Evolutionary conservation across 1,284 basidiomycete species (phyloP).

Genomic region (Cryptococcus deneoformans): DNA sequence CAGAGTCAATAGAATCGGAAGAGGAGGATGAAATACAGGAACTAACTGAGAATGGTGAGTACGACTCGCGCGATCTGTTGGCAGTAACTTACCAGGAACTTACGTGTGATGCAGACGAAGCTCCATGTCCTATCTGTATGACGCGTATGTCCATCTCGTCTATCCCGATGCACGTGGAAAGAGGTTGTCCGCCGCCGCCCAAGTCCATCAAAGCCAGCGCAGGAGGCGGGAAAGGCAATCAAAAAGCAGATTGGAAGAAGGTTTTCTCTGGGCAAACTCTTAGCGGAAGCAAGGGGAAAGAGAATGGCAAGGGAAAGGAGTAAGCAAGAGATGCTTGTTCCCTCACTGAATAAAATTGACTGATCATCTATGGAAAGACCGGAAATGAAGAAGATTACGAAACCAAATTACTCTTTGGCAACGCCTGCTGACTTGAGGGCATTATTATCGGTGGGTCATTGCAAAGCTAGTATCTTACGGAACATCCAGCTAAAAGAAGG

Average conservation of each 20-base stretch:
- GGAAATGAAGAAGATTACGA: constrained; percentile 40
- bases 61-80: not conserved
- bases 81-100: not conserved
- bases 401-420: constrained; percentile 46
- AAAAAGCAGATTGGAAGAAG: constrained; percentile 46
- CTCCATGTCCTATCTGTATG: constrained; percentile 41
- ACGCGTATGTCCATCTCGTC: constrained; percentile 32
- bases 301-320: not conserved
- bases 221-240: constrained; percentile 23
- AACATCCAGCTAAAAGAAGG: not conserved
- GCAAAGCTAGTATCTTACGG: too few relatives aligned
- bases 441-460: constrained; percentile 26
- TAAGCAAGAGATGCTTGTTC: not conserved
- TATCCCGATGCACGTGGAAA: constrained; percentile 44
- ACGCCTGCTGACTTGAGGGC: constrained; percentile 35
- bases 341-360: constrained; percentile 1
- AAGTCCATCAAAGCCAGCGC: constrained; percentile 7
- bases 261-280: constrained; percentile 39
- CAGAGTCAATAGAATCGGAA: constrained; percentile 9
- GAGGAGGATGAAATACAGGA: constrained; percentile 27
- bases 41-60: constrained; percentile 37
- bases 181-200: constrained; percentile 40
- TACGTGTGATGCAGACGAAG: constrained; percentile 27
- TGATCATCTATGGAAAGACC: constrained; percentile 10
- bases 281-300: constrained; percentile 23